Evolutionary conservation across 2,329 filamentous ascomycete genomes (phyloP), one percentile per base, ranked within the genome.

Genomic region (Monosporascus sp.): DNA sequence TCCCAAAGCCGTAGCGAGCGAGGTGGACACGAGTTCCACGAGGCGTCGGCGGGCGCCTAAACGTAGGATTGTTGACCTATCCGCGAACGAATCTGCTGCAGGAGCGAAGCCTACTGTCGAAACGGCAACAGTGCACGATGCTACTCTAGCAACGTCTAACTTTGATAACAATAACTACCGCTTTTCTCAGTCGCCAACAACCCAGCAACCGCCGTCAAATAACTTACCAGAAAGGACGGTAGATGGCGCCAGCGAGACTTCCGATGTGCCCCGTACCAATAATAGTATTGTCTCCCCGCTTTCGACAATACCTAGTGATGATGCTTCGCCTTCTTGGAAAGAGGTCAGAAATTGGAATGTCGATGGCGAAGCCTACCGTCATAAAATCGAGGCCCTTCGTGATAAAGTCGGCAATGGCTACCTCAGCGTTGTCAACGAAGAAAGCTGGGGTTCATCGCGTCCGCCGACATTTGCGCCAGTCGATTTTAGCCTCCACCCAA

Each of bases 331-430:
- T 24, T 58, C 66, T 44, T 76, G 75, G 73, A 68, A 67, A 25
- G 72, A 75, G 14, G 59, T 72, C 5, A 73, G 77, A 46, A 79
- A 87, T 54, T 89, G 85, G 81, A 83, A 84, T 55, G 73, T 82
- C 44, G 82, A 83, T 54, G 87, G 88, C 51, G 89, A 94, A 63
- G 75, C 89, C 7, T 97, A 96, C 70, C 84, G 88, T 53, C 89
- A 89, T 68, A 94, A 94, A 70, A 87, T 97, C 51, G 91, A 96
- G 69, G 85, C 88, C 3, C 74, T 97, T 51, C 87, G 91, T 56
- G 87, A 87, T 64, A 90, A 93, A 64, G 86, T 96, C 59, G 92
- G 92, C 35, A 90, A 85, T 62, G 88, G 85, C 38, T 99, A 96
- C 80, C 80, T 99, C 39, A 92, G 85, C 57, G 90, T 89, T 15